Conservation (phyloP, 345 rosid species). For the Hibiscus syriacus region DNA sequence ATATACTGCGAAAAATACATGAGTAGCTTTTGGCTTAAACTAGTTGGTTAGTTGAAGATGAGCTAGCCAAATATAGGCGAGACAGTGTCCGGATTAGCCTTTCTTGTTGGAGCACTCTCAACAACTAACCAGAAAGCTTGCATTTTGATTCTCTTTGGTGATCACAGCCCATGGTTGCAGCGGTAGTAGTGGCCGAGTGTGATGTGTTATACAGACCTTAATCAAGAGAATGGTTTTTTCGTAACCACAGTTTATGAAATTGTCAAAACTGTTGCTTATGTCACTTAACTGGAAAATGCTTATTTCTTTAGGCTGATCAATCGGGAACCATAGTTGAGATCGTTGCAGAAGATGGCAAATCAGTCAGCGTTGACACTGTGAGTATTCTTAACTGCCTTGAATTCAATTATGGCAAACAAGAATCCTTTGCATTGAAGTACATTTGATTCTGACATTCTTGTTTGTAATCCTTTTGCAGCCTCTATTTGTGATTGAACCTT, state of each 20-base stretch:
- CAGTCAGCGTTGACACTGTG: conserved; percentile 61
- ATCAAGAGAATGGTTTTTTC: not conserved
- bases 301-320: conserved; percentile 53
- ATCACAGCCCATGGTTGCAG: not conserved
- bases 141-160: not conserved
- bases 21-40: not conserved
- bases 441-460: not conserved
- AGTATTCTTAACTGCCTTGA: conserved; percentile 16
- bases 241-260: not conserved
- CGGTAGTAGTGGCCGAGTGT: not conserved
- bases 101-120: not conserved
- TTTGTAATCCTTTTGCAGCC: conserved; percentile 40
- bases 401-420: too few species aligned
- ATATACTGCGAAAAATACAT: not conserved
- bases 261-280: not conserved
- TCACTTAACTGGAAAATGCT: conserved; percentile 1
- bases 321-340: conserved; percentile 70
- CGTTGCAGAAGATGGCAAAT: conserved; percentile 62
- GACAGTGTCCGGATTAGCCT: not conserved
- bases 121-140: not conserved
- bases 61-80: not conserved
- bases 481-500: conserved; percentile 66
- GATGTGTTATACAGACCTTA: not conserved
- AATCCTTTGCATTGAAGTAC: too few species aligned
- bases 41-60: too few species aligned